Base-by-base conservation (phyloP, 2,329 filamentous ascomycete species). In the Plenodomus biglobosus region DNA sequence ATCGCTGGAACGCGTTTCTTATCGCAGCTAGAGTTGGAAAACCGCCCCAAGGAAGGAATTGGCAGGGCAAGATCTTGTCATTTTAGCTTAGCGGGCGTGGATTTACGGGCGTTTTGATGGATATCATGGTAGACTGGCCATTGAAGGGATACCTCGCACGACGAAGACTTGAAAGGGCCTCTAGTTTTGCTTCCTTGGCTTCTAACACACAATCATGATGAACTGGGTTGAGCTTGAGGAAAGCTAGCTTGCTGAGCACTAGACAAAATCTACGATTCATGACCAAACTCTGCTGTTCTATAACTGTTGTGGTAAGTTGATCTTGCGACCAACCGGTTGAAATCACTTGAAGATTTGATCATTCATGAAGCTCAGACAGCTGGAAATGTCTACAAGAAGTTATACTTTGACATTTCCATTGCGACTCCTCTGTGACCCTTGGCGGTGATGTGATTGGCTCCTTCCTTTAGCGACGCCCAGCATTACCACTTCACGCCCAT, bases 81-180 rank as follows among this genome's bases (percentile, higher is more conserved):
- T 32, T 32, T n/a, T 58, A 50, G 47, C 55, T 62, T 64, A 62
- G 61, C 61, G 59, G 61, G 61, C 58, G 59, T 62, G 49, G 52
- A 43, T 45, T 45, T n/a, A 45, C 32, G 48, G 49, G 48, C 48
- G 49, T 53, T 32, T 64, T 61, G 59, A 56, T 58, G 59, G 57
- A 55, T 52, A 58, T 56, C 50, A 55, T 36, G 43, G 52, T 34
- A 55, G 50, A 54, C 45, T 35, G 42, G 42, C 42, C 34, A 30
- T 39, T 39, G 42, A 38, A 38, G 48, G 30, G 41, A 32, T 11
- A 32, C 27, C 13, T 15, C 3, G 27, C 27, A 10, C 13, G 27
- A 15, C 39, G 3, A 8, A 37, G 3, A 18, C 11, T 37, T 37
- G 3, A 8, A 13, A 20, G 18, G 3, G 7, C n/a, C 16, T 32